Conservation (phyloP, 2,329 filamentous ascomycete genomes). For the Trichocomaceae sp. region DNA sequence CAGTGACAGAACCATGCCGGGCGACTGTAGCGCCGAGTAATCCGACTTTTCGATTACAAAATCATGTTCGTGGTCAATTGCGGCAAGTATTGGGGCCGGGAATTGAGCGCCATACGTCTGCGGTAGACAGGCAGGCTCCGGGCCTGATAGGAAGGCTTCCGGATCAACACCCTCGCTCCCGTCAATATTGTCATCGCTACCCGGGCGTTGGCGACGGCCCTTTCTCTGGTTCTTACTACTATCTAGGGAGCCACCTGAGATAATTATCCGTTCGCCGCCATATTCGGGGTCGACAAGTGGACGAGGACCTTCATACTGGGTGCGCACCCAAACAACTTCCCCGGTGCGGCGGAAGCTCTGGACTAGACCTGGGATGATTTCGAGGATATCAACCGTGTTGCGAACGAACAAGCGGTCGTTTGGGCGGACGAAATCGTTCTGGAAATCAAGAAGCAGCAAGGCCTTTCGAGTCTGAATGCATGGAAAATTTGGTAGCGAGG, state of each 20-base stretch:
- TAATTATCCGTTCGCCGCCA: slow-evolving; percentile 42
- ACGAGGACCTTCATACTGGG: slow-evolving; percentile 61
- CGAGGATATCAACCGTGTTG: slow-evolving; percentile 59
- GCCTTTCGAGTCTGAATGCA: slow-evolving; percentile 58
- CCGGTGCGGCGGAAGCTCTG: slow-evolving; percentile 66
- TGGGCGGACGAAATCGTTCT: slow-evolving; percentile 76
- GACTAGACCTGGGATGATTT: slow-evolving; percentile 60
- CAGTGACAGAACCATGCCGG: slow-evolving; percentile 65
- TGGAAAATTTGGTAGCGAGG: slow-evolving; percentile 24
- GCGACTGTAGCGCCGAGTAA: slow-evolving; percentile 81
- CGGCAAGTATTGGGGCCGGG: slow-evolving; percentile 42
- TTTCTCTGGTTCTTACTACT: slow-evolving; percentile 14
- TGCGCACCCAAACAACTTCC: slow-evolving; percentile 78
- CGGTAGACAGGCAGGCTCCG: slow-evolving; percentile 34
- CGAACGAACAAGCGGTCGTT: slow-evolving; percentile 62
- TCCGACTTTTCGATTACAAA: slow-evolving; percentile 61
- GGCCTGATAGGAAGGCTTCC: slow-evolving; percentile 38
- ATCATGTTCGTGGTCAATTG: slow-evolving; percentile 48
- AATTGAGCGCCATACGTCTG: slow-evolving; percentile 44
- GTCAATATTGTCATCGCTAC: not conserved
- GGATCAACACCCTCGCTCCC: slow-evolving; percentile 21
- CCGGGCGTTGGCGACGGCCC: not conserved
- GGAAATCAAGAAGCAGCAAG: slow-evolving; percentile 76
- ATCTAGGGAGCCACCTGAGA: slow-evolving; percentile 27
- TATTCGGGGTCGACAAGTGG: slow-evolving; percentile 47